Evolutionary conservation across 176 grass and related monocot species (phyloP), one percentile per base, ranked within the genome.

Genomic region (Guadua angustifolia): DNA sequence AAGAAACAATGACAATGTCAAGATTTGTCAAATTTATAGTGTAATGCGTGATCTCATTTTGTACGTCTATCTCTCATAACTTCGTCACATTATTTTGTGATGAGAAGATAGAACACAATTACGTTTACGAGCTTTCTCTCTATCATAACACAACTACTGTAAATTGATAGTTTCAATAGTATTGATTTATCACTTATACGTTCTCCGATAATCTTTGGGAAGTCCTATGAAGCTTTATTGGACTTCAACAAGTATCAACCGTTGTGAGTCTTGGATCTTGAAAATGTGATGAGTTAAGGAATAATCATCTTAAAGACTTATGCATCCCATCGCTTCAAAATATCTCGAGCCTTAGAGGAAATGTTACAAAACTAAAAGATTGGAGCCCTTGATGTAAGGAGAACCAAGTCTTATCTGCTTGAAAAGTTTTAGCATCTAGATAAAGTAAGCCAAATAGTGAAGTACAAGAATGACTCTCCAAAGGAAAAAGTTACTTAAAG

Each of bases 1-100:
- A n/a, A n/a, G n/a, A n/a, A 63, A 61, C 22, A 45, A 78, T 45
- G 15, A 78, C 16, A 45, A 62, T 17, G 57, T 78, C 7, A 78
- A 78, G 57, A 78, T 57, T 45, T 77, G 74, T 36, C 55, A 42
- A 43, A 77, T 6, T 17, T 60, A 77, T 0, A 36, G 74, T 14
- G 60, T 77, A 55, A 63, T 78, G 75, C 75, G 14, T 10, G 75
- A 62, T 22, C 32, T 78, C 40, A 78, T 78, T 44, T 78, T 62
- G 24, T 39, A 46, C 46, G 39, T 62, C 39, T 9, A 13, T 62
- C 40, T 78, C 75, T 45, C 57, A 62, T 8, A 78, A 63, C 57
- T 63, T 78, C 0, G 15, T 63, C n/a, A 63, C 57, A 5, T 78
- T 46, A n/a, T 74, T 56, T 36, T 55, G 72, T 51, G 50, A 55